Base-by-base conservation (phyloP, 2,329 filamentous ascomycete genomes). In the Colletotrichum sp. region DNA sequence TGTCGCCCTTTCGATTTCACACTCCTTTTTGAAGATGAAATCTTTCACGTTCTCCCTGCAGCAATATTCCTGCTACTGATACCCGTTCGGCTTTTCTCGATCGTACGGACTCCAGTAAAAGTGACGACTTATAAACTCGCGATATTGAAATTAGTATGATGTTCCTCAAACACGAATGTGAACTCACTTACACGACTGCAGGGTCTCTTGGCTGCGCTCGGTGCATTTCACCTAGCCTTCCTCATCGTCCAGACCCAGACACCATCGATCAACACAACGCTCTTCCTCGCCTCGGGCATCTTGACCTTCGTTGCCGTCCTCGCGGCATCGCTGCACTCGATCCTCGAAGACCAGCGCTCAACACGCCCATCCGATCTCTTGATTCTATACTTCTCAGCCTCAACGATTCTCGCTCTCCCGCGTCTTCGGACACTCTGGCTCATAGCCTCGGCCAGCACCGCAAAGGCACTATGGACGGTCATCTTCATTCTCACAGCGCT, bases 1-100 rank as follows among this genome's bases (percentile, higher is more conserved):
- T 72, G 70, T 8, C 70, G 70, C 10, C 26, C n/a, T 8, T 72
- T 72, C 22, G 70, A 68, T 26, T 72, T 72, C 10, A 68, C 70
- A 5, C 70, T 72, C 6, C 26, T 72, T 4, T 72, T 68, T 8
- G 70, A 68, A 24, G 63, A 72, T 24, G 28, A 15, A 3, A 10
- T 68, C 34, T 72, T 68, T 6, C 63, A 62, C 12, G 9, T 39
- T 1, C 3, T 72, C 5, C 70, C 70, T 8, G 57, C 70, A 7
- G 28, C 55, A 2, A 13, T 68, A 9, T 62, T 72, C 34, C 64
- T 72, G 32, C 10, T 68, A 3, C 34, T 68, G 13, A 68, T 72
- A 16, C 70, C 70, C 8, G 6, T 68, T 3, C 32, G 63, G 9
- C 18, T 68, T n/a, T n/a, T 26, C 28, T 68, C 63, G 9, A 36